Evolutionary conservation across 179 eudicot species (phyloP).

Genomic region (Spergularia azorica): DNA sequence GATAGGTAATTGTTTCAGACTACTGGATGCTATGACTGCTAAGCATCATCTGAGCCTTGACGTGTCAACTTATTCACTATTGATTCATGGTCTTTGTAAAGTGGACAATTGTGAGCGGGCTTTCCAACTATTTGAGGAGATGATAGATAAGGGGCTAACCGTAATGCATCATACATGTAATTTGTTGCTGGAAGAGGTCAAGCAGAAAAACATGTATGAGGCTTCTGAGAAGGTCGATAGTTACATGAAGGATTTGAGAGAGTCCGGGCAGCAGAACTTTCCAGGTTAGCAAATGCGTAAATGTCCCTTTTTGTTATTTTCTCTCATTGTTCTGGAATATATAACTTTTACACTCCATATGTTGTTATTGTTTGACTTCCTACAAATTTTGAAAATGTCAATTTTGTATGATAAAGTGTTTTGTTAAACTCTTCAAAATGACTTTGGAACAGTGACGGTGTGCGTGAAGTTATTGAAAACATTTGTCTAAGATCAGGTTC

Average conservation of each 20-base stretch:
- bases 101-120: constrained; percentile 62
- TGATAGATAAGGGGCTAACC: constrained; percentile 61
- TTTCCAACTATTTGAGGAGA: constrained; percentile 61
- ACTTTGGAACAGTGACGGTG: not conserved
- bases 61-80: constrained; percentile 60
- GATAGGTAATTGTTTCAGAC: constrained; percentile 39
- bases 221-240: constrained; percentile 61
- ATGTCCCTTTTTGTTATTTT: not conserved
- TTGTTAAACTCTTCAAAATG: not conserved
- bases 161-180: constrained; percentile 68
- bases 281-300: constrained; percentile 22
- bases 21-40: constrained; percentile 66
- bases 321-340: not conserved
- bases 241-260: constrained; percentile 53
- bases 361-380: not conserved
- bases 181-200: constrained; percentile 58
- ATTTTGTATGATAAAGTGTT: not conserved
- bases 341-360: not conserved
- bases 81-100: constrained; percentile 84
- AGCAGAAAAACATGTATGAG: constrained; percentile 50
- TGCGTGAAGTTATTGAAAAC: too few species aligned
- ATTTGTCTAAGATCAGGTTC: too few species aligned
- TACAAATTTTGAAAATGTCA: not conserved
- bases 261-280: constrained; percentile 21
- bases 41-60: constrained; percentile 84